Conservation (phyloP, 2,329 filamentous ascomycete genomes). For the Knufia fluminis region DNA sequence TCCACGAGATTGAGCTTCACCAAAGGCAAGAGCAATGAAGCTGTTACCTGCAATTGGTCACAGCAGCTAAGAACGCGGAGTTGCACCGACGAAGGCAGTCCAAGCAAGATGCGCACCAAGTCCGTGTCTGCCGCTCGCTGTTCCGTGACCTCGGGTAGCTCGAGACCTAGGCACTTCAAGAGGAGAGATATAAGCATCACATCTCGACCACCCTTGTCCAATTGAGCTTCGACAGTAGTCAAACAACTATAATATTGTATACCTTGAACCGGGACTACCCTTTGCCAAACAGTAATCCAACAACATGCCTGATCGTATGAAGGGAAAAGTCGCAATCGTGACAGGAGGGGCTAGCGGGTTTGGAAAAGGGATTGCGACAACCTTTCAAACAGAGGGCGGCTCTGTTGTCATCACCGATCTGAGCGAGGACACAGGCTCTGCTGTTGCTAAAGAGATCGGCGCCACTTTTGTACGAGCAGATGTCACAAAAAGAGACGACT, state of each 20-base stretch:
- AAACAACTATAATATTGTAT: too few species aligned
- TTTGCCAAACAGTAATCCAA: background rate
- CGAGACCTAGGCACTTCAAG: background rate
- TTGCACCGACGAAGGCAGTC: background rate
- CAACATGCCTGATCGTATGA: constrained; percentile 20
- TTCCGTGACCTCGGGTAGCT: constrained; percentile 8
- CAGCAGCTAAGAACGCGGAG: background rate
- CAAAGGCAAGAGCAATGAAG: background rate
- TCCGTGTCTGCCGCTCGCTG: background rate
- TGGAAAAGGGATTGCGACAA: constrained; percentile 31
- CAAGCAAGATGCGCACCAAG: background rate
- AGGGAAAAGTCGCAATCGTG: constrained; percentile 34
- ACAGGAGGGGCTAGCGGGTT: constrained; percentile 38
- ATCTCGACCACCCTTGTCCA: background rate
- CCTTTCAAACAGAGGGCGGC: constrained; percentile 30
- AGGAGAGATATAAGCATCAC: background rate
- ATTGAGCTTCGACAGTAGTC: too few species aligned
- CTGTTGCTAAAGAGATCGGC: constrained; percentile 16
- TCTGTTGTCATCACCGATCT: constrained; percentile 29
- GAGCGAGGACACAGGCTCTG: constrained; percentile 13
- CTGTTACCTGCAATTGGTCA: background rate
- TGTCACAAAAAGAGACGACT: constrained; percentile 18
- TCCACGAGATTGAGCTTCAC: background rate
- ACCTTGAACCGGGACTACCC: too few species aligned
- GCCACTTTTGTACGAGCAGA: constrained; percentile 15